Conservation (phyloP, 2,329 filamentous ascomycete species). For the Microascus cirrosus region DNA sequence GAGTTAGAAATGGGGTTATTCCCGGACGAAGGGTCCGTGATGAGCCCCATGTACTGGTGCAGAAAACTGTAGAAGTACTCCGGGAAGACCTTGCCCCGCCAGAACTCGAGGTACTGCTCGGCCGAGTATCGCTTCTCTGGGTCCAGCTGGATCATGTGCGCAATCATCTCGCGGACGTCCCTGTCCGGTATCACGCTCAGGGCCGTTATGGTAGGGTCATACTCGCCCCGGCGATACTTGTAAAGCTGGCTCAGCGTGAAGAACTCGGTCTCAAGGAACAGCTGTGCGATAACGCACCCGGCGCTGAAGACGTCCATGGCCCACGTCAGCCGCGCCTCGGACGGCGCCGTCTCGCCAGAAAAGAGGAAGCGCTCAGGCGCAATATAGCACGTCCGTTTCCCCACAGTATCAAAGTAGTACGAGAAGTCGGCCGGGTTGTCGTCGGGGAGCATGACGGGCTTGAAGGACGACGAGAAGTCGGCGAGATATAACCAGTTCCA, state of each 20-base stretch:
- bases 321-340: conserved; percentile 57
- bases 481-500: conserved; percentile 99
- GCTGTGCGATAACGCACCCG: conserved; percentile 91
- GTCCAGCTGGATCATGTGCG: conserved; percentile 92
- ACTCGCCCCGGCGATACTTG: conserved; percentile 86
- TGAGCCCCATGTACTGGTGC: conserved; percentile 93
- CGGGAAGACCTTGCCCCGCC: conserved; percentile 85
- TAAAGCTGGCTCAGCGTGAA: conserved; percentile 95
- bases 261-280: conserved; percentile 92
- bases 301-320: conserved; percentile 98
- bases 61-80: conserved; percentile 96
- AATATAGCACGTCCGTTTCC: conserved; percentile 83
- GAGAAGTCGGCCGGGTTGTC: conserved; percentile 97
- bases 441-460: conserved; percentile 85
- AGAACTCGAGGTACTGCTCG: conserved; percentile 88
- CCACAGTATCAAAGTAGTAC: conserved; percentile 93
- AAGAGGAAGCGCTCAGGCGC: conserved; percentile 86
- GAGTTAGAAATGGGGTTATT: conserved; percentile 59
- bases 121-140: conserved; percentile 87
- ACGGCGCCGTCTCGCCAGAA: conserved; percentile 53
- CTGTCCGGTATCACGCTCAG: conserved; percentile 79
- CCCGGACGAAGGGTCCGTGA: conserved; percentile 81
- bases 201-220: conserved; percentile 73
- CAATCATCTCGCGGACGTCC: conserved; percentile 77
- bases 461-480: conserved; percentile 95